phyloP scores from a whole-genome alignment of 1,284 basidiomycete genomes.

The Sporisorium reilianum region DNA sequence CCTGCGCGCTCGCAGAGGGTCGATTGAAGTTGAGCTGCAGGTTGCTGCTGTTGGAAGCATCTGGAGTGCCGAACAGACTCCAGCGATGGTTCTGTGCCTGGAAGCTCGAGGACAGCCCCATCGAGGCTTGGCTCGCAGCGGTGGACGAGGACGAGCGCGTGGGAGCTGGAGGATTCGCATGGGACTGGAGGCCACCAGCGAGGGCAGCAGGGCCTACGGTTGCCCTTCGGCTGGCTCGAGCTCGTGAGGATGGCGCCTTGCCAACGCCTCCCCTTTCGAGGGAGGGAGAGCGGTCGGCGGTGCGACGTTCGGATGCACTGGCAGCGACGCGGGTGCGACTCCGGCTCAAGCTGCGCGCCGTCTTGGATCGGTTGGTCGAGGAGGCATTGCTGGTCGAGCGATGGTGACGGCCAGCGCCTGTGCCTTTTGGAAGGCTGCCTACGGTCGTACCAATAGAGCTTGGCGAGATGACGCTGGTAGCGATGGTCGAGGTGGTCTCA shows the following conservation, averaged over 20 bases:
- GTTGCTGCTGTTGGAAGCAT: conserved; percentile 19
- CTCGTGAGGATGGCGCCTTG: conserved; percentile 51
- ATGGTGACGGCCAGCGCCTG: conserved; percentile 26
- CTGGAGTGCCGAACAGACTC: conserved; percentile 41
- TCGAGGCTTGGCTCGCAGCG: conserved; percentile 6
- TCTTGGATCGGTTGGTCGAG: conserved; percentile 37
- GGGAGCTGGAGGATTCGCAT: conserved; percentile 7
- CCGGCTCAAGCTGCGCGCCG: conserved; percentile 44
- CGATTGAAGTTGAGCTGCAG: conserved; percentile 40
- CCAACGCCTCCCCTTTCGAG: conserved; percentile 50
- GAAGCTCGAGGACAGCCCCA: conserved; percentile 39
- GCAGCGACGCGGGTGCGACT: conserved; percentile 30
- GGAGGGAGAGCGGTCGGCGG: conserved; percentile 51
- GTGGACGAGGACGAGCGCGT: conserved; percentile 16
- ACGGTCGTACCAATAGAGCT: conserved; percentile 45
- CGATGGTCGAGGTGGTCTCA: conserved; percentile 52
- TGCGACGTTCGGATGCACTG: conserved; percentile 28
- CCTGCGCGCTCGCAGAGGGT: conserved; percentile 16
- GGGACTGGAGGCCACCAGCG: conserved; percentile 17
- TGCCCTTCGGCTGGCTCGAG: conserved; percentile 41
- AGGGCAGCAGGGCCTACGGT: conserved; percentile 55
- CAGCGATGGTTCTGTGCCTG: conserved; percentile 43
- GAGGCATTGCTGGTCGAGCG: conserved; percentile 48
- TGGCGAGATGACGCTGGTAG: conserved; percentile 50
- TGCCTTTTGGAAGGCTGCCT: conserved; percentile 38